Base-by-base conservation (phyloP, 169 alveolate species). In the Eimeria praecox region DNA sequence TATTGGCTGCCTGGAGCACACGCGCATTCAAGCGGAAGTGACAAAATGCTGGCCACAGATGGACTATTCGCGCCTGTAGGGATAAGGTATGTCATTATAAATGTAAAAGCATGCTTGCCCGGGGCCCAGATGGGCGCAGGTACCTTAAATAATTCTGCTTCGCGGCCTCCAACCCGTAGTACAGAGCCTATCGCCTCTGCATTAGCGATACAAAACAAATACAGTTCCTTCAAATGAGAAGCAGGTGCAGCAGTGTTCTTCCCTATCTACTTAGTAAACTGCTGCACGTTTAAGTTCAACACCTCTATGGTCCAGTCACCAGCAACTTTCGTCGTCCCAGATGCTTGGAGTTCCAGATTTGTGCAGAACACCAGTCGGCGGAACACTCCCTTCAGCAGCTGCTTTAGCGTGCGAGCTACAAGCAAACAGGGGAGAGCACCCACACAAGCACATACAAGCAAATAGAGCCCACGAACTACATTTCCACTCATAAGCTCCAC, bases 371-470 rank as follows among this genome's bases (percentile, higher is more conserved):
- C 92, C 59, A 92, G 42, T 12, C 91, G 80, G 38, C 95, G 90
- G 86, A 92, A 35, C 42, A 64, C 92, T 9, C 85, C 95, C 52
- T 78, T 92, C 75, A 92, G 92, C 85, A 92, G 73, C 71, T 85
- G 95, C 35, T 92, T 92, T 54, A 92, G 91, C 30, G 95, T 92
- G 35, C 95, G 90, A 24, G 95, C 95, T 92, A 64, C 64, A 56
- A 18, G n/a, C 35, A 77, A 77, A 40, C 38, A 52, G 73, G 24
- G 27, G 33, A 40, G n/a, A 82, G 16, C 46, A 24, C 90, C 62
- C n/a, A 82, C 86, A 40, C 33, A 75, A 0, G 35, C 66, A 78
- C 62, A 20, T 20, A n/a, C 30, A 24, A 22, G n/a, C 88, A 40
- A 22, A n/a, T 9, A n/a, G 0, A 78, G 16, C 24, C 4, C 88